These are phyloP conservation scores for Petasospora fabianii DNA, from an alignment of 1,139 yeast species.

Conservation along the genomic window DNA sequence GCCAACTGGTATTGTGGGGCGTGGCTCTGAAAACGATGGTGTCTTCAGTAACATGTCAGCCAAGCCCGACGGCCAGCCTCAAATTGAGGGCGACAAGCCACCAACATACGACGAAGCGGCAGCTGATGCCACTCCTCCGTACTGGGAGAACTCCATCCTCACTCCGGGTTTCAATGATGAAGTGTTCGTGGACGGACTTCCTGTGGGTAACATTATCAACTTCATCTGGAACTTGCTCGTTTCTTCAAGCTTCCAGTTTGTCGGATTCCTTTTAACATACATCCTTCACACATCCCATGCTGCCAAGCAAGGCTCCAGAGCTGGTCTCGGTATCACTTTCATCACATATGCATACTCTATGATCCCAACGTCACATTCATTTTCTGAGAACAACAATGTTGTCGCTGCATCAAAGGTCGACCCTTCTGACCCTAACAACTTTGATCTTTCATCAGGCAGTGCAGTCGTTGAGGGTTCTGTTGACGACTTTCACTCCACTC, in stretches of 20 bases:
- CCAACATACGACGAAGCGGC: conserved; percentile 96
- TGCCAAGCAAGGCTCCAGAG: conserved; percentile 91
- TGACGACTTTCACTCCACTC: conserved; percentile 46
- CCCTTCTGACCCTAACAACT: conserved; percentile 54
- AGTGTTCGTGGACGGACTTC: conserved; percentile 90
- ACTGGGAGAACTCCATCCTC: conserved; percentile 90
- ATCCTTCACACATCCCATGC: conserved; percentile 95
- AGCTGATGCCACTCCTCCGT: conserved; percentile 92
- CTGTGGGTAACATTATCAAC: conserved; percentile 89
- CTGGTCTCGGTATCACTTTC: conserved; percentile 87
- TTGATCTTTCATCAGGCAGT: conserved; percentile 42
- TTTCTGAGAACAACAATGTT: conserved; percentile 30
- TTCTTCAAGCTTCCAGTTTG: conserved; percentile 85
- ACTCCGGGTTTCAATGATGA: conserved; percentile 84
- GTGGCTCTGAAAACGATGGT: conserved; percentile 69
- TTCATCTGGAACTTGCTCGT: conserved; percentile 89
- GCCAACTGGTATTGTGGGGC: conserved; percentile 31
- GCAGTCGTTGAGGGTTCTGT: conserved; percentile 37
- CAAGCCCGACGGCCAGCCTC: conserved; percentile 58
- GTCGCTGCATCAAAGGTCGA: conserved; percentile 38
- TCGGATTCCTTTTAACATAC: conserved; percentile 89
- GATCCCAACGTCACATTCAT: conserved; percentile 41
- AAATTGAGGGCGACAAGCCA: conserved; percentile 50
- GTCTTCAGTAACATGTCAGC: conserved; percentile 91
- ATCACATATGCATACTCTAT: conserved; percentile 72